phyloP scores from a whole-genome alignment of 441 rosid species.

The Adansonia rubrostipa region DNA sequence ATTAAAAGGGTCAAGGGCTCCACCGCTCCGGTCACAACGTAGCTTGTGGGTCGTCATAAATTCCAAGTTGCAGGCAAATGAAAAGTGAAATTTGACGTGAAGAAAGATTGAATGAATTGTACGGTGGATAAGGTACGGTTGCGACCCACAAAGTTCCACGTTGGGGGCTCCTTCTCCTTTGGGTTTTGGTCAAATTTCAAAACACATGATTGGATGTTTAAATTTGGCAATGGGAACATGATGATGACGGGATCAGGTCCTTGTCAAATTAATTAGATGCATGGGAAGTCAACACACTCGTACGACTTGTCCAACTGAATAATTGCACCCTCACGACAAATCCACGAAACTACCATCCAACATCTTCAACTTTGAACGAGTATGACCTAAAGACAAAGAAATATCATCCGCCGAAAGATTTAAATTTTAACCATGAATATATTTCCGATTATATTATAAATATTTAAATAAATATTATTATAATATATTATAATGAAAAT shows the following conservation, averaged over 20 bases:
- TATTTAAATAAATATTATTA: too few species aligned
- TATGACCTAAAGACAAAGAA: conserved; percentile 20
- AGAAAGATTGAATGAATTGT: conserved; percentile 18
- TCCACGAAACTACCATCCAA: conserved; percentile 25
- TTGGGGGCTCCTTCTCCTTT: background rate
- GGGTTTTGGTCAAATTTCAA: background rate
- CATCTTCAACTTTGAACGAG: conserved; percentile 8
- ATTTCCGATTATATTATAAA: too few species aligned
- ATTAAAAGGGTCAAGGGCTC: too few species aligned
- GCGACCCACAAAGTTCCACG: conserved; percentile 31
- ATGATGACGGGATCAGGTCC: background rate
- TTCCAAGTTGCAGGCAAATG: background rate
- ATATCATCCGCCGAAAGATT: background rate
- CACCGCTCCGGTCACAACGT: background rate
- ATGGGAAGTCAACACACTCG: conserved; percentile 37
- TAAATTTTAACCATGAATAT: too few species aligned
- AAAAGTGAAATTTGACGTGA: background rate
- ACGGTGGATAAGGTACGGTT: conserved; percentile 43
- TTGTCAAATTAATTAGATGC: conserved; percentile 5
- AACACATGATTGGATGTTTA: conserved; percentile 19
- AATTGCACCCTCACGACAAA: background rate
- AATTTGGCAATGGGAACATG: background rate
- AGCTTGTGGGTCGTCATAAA: conserved; percentile 4
- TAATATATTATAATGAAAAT: too few species aligned
- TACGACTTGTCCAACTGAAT: conserved; percentile 28